Percentiles rank a stretch among this genome's conserved stretches.
Evolutionary conservation across 2,329 filamentous ascomycete species (phyloP).

Genomic region (Fusarium cicatricum): DNA sequence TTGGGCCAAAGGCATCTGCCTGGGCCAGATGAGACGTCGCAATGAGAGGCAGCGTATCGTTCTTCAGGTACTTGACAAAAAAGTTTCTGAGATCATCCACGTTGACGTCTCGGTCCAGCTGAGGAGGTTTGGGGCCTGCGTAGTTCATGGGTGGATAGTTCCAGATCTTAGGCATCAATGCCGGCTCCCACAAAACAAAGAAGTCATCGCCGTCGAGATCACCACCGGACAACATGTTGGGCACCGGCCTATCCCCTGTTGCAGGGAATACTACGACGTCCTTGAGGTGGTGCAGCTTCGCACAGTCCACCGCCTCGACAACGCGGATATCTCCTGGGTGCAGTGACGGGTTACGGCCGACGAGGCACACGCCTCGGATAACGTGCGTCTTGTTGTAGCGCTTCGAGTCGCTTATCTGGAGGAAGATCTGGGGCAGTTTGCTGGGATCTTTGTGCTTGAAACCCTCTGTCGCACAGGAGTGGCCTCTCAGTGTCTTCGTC

Average conservation of each 20-base stretch:
- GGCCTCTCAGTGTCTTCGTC: slow-evolving; percentile 76
- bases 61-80: slow-evolving; percentile 93
- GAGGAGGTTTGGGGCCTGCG: slow-evolving; percentile 62
- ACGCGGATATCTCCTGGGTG: slow-evolving; percentile 93
- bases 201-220: slow-evolving; percentile 97
- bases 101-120: slow-evolving; percentile 69
- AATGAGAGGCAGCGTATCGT: slow-evolving; percentile 81
- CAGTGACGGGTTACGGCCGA: slow-evolving; percentile 92
- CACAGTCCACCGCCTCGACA: slow-evolving; percentile 81
- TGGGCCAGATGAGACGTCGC: slow-evolving; percentile 82
- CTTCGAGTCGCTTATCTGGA: slow-evolving; percentile 75
- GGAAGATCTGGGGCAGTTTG: slow-evolving; percentile 83
- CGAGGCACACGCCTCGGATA: slow-evolving; percentile 78
- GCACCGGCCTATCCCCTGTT: slow-evolving; percentile 81
- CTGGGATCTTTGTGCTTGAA: slow-evolving; percentile 53
- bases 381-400: slow-evolving; percentile 65
- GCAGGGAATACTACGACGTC: slow-evolving; percentile 90
- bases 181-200: slow-evolving; percentile 88
- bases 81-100: slow-evolving; percentile 81
- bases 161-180: slow-evolving; percentile 74
- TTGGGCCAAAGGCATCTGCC: slow-evolving; percentile 76
- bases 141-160: slow-evolving; percentile 84
- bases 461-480: slow-evolving; percentile 61
- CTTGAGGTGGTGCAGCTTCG: slow-evolving; percentile 76
- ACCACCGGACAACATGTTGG: slow-evolving; percentile 95